Evolutionary conservation across 1,284 basidiomycete species (phyloP).

Genomic region (Leccinum variabile): DNA sequence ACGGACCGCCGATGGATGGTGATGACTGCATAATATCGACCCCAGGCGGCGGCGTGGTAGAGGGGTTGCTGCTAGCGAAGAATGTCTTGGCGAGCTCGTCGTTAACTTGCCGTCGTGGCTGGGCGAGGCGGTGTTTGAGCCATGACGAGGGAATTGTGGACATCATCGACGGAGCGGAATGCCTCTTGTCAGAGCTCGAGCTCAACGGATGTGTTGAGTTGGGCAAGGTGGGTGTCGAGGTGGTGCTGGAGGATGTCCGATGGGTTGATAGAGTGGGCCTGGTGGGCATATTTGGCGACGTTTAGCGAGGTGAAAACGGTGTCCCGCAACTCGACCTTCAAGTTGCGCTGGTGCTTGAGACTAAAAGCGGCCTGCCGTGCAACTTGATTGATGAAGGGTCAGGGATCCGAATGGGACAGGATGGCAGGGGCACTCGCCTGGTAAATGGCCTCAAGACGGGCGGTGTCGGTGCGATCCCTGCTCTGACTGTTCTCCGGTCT

Average conservation of each 20-base stretch:
- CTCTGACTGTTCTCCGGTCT: conserved; percentile 91
- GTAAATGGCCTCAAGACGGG: conserved; percentile 91
- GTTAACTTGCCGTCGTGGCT: conserved; percentile 99
- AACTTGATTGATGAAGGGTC: conserved; percentile 63
- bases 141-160: conserved; percentile 94
- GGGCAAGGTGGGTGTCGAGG: conserved; percentile 96
- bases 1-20: conserved; percentile 48
- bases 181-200: conserved; percentile 99
- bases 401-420: neutral
- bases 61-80: conserved; percentile 86
- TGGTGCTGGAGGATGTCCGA: conserved; percentile 96
- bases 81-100: conserved; percentile 98
- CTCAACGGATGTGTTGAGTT: conserved; percentile 96
- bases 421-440: conserved; percentile 58
- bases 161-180: conserved; percentile 97
- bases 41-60: conserved; percentile 80
- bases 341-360: conserved; percentile 62
- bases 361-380: conserved; percentile 97
- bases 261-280: conserved; percentile 87
- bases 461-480: conserved; percentile 90
- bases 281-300: conserved; percentile 84
- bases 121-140: conserved; percentile 90
- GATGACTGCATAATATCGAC: conserved; percentile 21
- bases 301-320: conserved; percentile 89
- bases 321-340: conserved; percentile 93